These are phyloP conservation scores for Oryza glaberrima DNA, from an alignment of 176 grass and related monocot genomes.

Conservation along the genomic window DNA sequence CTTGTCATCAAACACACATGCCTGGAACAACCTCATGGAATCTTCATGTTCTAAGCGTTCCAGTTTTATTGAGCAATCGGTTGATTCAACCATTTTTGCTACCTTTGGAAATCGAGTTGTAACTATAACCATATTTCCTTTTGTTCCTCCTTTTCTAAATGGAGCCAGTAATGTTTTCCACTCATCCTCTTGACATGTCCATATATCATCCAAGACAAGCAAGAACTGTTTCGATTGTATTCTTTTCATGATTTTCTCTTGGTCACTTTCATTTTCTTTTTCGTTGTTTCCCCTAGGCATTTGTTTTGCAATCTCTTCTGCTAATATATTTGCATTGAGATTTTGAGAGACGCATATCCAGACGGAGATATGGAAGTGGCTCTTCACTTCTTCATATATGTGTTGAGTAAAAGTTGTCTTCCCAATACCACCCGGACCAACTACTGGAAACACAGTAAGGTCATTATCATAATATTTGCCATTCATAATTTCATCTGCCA, in stretches of 20 bases:
- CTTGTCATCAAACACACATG: background rate
- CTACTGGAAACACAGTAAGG: conserved; percentile 31
- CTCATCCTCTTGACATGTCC: background rate
- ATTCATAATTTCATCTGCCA: background rate
- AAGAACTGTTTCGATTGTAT: background rate
- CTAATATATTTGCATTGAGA: conserved; percentile 1
- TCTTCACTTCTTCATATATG: conserved; percentile 20
- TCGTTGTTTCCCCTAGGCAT: background rate
- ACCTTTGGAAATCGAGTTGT: conserved; percentile 13
- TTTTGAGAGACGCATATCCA: conserved; percentile 46
- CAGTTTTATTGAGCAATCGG: background rate
- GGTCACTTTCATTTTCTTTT: background rate
- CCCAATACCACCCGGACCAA: conserved; percentile 50
- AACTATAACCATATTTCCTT: conserved; percentile 28
- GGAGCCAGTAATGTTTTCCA: conserved; percentile 21
- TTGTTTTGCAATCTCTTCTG: background rate
- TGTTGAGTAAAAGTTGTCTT: conserved; percentile 53
- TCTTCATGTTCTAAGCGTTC: background rate
- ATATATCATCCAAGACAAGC: conserved; percentile 46
- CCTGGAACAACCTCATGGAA: background rate
- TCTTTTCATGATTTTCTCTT: conserved; percentile 4
- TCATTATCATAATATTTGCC: background rate
- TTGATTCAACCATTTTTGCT: background rate
- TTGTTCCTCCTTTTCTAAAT: background rate
- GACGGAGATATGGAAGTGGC: background rate